Base-by-base conservation (phyloP, 345 rosid species). In the Lenwebbia sp. region DNA sequence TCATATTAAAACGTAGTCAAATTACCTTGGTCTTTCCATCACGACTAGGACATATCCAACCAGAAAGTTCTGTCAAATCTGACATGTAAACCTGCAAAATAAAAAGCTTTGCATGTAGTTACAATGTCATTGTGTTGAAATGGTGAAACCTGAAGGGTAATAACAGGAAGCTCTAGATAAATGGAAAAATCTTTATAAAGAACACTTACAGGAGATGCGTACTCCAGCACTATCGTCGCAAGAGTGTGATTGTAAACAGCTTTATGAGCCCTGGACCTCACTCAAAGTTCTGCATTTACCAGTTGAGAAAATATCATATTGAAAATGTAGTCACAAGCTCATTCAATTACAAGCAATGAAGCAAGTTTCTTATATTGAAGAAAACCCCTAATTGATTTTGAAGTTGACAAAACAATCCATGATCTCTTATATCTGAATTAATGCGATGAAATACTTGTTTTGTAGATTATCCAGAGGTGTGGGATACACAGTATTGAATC, bases 21-120 rank as follows among this genome's bases (percentile, higher is more conserved):
- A 57, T 26, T 88, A 95, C 98, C 98, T 90, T 88, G 4, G 96
- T 95, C 90, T 92, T 86, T 83, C 91, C 98, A 90, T 93, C 88
- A 89, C 98, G 95, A 89, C 98, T 92, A 57, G 93, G 89, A 84
- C 98, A 96, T 0, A 96, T 95, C 98, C 98, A 97, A 41, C 95
- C 92, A 90, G 93, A 95, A 86, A 96, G 93, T 88, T 93, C 92
- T 5, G 96, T 88, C 88, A 95, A 89, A 90, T 96, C 99, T 74
- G 98, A 94, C 88, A 95, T 87, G 85, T 94, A 96, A 41, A 95
- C 98, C 97, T 95, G 90, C 89, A 53, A 54, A 74, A 2, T 84
- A 21, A 76, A 75, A 76, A 76, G 25, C 17, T 28, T 2, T 41
- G 15, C 15, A 19, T 30, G 49, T 5, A 26, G 26, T 55, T 44